phyloP scores from a whole-genome alignment of 2,329 filamentous ascomycete genomes.

The Verticillium tricorpus region DNA sequence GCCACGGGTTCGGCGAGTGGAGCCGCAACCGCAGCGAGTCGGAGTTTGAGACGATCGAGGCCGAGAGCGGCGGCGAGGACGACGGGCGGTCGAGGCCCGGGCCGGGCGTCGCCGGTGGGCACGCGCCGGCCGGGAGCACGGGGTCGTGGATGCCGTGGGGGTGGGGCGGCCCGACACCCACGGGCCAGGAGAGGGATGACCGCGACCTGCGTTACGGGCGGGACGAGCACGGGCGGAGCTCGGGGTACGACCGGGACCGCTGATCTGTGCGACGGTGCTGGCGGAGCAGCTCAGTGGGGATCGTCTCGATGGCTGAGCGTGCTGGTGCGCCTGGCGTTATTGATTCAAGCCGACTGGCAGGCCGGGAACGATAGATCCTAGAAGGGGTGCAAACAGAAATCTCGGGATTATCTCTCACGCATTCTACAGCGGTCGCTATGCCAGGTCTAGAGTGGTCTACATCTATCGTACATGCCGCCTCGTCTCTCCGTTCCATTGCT shows the following conservation, averaged over 20 bases:
- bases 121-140: conserved; percentile 17
- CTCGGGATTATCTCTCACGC: not conserved
- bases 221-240: conserved; percentile 19
- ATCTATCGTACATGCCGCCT: not conserved
- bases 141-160: conserved; percentile 47
- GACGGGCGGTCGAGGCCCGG: conserved; percentile 32
- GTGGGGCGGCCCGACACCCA: conserved; percentile 24
- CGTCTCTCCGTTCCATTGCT: no score
- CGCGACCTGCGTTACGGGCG: not conserved
- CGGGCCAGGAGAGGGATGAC: conserved; percentile 21
- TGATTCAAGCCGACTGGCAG: not conserved
- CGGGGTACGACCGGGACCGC: conserved; percentile 10
- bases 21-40: conserved; percentile 80
- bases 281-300: no score
- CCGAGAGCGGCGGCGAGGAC: conserved; percentile 58
- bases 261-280: conserved; percentile 7
- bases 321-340: not conserved
- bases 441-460: not conserved
- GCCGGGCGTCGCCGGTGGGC: conserved; percentile 1
- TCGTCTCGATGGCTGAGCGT: no score
- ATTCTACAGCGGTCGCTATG: not conserved
- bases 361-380: not conserved
- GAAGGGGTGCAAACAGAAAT: not conserved
- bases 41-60: conserved; percentile 86
- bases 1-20: conserved; percentile 50